Conservation (phyloP, 2,329 filamentous ascomycete genomes). For the Fusarium pininemorale region DNA sequence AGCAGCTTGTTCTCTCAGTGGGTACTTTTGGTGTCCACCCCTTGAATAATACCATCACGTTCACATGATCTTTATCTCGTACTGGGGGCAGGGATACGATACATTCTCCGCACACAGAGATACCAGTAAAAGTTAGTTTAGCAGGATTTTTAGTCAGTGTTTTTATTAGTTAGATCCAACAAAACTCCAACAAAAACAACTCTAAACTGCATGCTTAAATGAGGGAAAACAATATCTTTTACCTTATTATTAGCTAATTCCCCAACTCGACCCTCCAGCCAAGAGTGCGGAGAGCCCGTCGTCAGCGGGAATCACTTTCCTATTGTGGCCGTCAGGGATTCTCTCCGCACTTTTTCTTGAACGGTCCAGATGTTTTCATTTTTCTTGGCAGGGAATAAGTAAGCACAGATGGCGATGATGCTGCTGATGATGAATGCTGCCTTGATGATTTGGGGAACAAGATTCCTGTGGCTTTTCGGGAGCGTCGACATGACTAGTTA, state of each 20-base stretch:
- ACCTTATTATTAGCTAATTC: slow-evolving; percentile 39
- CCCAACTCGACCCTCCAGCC: slow-evolving; percentile 21
- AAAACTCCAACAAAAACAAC: slow-evolving; percentile 5
- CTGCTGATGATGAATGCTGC: neutral
- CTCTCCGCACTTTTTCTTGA: slow-evolving; percentile 11
- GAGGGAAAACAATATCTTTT: slow-evolving; percentile 17
- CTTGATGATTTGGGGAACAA: neutral
- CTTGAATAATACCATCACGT: slow-evolving; percentile 1
- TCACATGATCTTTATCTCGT: slow-evolving; percentile 33
- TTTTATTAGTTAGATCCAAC: slow-evolving; percentile 6
- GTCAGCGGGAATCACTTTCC: slow-evolving; percentile 12
- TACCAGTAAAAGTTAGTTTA: neutral
- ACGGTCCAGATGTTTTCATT: neutral
- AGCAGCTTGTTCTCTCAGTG: neutral
- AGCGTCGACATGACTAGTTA: slow-evolving; percentile 7
- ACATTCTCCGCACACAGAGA: slow-evolving; percentile 19
- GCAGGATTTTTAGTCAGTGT: slow-evolving; percentile 20
- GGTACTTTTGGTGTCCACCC: slow-evolving; percentile 7
- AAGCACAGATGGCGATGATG: neutral
- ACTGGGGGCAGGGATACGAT: slow-evolving; percentile 7
- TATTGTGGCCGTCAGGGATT: neutral
- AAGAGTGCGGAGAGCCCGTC: slow-evolving; percentile 23
- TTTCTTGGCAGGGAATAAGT: slow-evolving; percentile 6
- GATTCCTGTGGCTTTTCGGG: neutral
- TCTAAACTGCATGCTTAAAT: slow-evolving; percentile 29